Evolutionary conservation across 2,329 filamentous ascomycete genomes (phyloP).

Genomic region (Fusarium virguliforme): DNA sequence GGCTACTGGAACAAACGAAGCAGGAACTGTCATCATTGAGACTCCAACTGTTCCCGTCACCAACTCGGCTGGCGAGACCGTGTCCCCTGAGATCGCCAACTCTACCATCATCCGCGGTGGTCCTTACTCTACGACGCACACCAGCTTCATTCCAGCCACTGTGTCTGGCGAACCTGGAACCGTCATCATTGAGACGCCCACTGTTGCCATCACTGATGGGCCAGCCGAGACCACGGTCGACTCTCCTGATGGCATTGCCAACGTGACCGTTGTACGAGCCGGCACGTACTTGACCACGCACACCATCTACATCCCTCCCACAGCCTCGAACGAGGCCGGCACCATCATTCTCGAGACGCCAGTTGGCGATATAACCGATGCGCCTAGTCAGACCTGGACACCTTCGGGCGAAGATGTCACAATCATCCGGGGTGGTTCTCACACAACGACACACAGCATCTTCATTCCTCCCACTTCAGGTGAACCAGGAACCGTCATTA

Average conservation of each 20-base stretch:
- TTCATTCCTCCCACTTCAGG: conserved; percentile 20
- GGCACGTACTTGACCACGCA: conserved; percentile 20
- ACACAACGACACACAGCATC: conserved; percentile 20
- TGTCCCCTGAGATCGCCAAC: not conserved
- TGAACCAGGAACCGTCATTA: conserved; percentile 30
- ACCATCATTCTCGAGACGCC: conserved; percentile 31
- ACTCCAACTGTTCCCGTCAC: not conserved
- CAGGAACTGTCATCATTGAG: conserved; percentile 25
- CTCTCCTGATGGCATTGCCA: conserved; percentile 8
- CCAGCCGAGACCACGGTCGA: not conserved
- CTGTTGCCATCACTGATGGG: not conserved
- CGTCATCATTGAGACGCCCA: conserved; percentile 30
- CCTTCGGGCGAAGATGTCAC: conserved; percentile 4
- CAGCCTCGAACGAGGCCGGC: conserved; percentile 21
- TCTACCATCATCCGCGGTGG: conserved; percentile 24
- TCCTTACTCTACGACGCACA: not conserved
- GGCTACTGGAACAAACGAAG: not conserved
- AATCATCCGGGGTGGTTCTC: conserved; percentile 17
- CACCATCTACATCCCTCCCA: conserved; percentile 24
- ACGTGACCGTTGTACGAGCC: conserved; percentile 18
- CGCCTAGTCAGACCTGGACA: not conserved
- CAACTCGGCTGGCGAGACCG: not conserved
- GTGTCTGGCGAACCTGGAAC: conserved; percentile 18
- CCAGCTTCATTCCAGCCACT: conserved; percentile 2
- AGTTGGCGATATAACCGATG: not conserved